A percentile compares a stretch with the other conserved stretches of the same genome.
Conservation (phyloP, 169 alveolate species). For the Plasmodium coatneyi region DNA sequence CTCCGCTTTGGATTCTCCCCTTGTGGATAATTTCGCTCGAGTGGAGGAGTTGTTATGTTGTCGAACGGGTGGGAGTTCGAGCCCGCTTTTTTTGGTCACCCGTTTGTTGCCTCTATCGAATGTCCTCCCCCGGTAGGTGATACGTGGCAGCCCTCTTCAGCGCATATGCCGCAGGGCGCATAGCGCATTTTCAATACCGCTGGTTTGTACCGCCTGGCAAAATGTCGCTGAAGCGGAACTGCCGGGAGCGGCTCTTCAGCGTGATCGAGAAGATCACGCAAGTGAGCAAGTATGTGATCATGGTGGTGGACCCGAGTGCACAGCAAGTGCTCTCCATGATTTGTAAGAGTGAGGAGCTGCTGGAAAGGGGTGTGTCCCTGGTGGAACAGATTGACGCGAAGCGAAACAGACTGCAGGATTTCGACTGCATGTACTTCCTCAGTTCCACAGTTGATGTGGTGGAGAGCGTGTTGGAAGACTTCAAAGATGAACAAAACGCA, state of each 20-base stretch:
- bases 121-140: too few relatives aligned
- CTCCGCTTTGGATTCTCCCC: too few relatives aligned
- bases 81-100: neutral
- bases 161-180: neutral
- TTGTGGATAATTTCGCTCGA: neutral
- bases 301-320: constrained; percentile 84
- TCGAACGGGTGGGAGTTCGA: neutral
- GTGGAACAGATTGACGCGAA: constrained; percentile 81
- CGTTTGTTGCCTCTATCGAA: neutral
- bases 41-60: neutral
- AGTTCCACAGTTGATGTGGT: constrained; percentile 71
- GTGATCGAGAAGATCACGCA: constrained; percentile 80
- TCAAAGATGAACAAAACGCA: constrained; percentile 70
- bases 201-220: neutral
- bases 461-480: constrained; percentile 75
- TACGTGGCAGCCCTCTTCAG: neutral
- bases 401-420: constrained; percentile 82
- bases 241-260: constrained; percentile 70
- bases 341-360: constrained; percentile 83
- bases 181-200: neutral
- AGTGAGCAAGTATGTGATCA: constrained; percentile 77
- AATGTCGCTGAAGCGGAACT: constrained; percentile 51
- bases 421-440: constrained; percentile 82
- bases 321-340: constrained; percentile 85
- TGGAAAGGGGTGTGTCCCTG: constrained; percentile 88